Evolutionary conservation across 148 eudicot genomes (phyloP), one percentile per base, ranked within the genome.

Genomic region (Persicaria tinctoria): DNA sequence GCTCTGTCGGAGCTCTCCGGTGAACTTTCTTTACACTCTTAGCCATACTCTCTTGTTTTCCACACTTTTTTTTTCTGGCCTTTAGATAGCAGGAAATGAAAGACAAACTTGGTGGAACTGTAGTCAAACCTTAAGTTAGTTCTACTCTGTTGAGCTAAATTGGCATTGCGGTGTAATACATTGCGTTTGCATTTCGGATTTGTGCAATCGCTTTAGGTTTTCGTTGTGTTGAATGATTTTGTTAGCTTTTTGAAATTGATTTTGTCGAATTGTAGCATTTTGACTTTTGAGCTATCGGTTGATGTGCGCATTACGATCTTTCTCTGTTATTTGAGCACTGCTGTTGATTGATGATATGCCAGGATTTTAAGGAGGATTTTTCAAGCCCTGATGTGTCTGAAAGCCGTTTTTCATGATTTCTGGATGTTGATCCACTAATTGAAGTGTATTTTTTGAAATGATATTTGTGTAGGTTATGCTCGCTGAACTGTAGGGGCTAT

Each of bases 81-180:
- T 41, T 16, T 32, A 4, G n/a, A 12, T 64, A 64, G 70, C 16
- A 63, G 46, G 68, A 32, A 27, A 14, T 63, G 11, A 32, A 27
- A 32, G 45, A 46, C 69, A 32, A 38, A 38, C n/a, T 38, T 64
- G 38, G 69, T 38, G 69, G 9, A 64, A 59, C 16, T n/a, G 46
- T 64, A 64, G 69, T 64, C 17, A 64, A 32, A 64, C 69, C 69
- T 38, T 64, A 38, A 46, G 69, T 12, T 64, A 32, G 69, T 38
- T 64, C 44, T 38, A 64, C 46, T 10, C 1, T 64, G 69, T 64
- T 32, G 69, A 11, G 46, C 46, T 38, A 32, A 64, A n/a, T 64
- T 38, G 46, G 46, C 46, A 12, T 38, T 32, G 46, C 11, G 46
- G 46, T 12, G 5, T 32, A 64, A 13, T 64, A 38, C 46, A 32